Evolutionary conservation across 306 rosid species (phyloP).

Genomic region (Castanospermum australe): DNA sequence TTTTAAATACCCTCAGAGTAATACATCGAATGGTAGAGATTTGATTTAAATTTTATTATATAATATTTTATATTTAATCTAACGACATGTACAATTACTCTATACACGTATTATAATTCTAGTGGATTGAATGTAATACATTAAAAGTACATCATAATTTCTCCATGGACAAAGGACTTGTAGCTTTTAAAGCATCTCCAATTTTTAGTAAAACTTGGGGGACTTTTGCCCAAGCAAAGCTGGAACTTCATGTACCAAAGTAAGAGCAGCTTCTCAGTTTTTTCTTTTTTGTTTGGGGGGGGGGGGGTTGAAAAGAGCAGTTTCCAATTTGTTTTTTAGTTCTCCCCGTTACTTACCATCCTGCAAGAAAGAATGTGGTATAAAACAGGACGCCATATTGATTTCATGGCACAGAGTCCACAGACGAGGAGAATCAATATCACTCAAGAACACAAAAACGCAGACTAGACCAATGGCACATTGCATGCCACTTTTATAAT

Average conservation of each 20-base stretch:
- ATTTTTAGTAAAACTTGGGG: slow-evolving; percentile 80
- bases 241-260: slow-evolving; percentile 66
- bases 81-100: no score
- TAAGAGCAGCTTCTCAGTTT: slow-evolving; percentile 81
- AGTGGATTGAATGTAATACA: no score
- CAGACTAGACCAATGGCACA: neutral
- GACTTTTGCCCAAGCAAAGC: slow-evolving; percentile 86
- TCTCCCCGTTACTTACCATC: slow-evolving; percentile 79
- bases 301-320: no score
- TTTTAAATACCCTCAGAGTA: no score
- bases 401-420: neutral
- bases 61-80: no score
- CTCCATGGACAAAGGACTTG: slow-evolving; percentile 60
- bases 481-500: neutral
- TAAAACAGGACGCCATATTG: slow-evolving; percentile 11
- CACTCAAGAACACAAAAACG: neutral
- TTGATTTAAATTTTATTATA: no score
- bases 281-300: no score
- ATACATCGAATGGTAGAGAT: no score
- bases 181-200: slow-evolving; percentile 86
- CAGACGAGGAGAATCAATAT: neutral
- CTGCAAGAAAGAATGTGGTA: slow-evolving; percentile 36
- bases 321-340: no score
- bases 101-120: no score
- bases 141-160: no score